phyloP scores from a whole-genome alignment of 1,284 basidiomycete species.

The Amylostereum areolatum region DNA sequence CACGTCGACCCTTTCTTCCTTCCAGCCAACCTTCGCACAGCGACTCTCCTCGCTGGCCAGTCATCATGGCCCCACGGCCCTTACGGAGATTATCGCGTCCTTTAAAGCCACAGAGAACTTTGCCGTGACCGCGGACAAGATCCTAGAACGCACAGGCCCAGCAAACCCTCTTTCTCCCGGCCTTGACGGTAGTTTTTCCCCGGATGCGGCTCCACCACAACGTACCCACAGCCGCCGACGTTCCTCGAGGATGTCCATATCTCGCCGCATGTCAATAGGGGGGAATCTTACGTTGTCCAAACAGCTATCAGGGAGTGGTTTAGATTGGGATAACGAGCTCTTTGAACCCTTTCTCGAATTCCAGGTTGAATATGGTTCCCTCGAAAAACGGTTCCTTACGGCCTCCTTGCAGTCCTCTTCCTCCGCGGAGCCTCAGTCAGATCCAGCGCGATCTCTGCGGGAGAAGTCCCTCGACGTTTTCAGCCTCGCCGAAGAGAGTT shows the following conservation, averaged over 20 bases:
- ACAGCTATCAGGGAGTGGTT: slow-evolving; percentile 29
- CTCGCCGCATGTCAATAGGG: slow-evolving; percentile 44
- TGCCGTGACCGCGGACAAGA: slow-evolving; percentile 60
- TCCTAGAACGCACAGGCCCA: slow-evolving; percentile 69
- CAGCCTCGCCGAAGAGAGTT: slow-evolving; percentile 72
- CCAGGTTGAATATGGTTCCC: slow-evolving; percentile 73
- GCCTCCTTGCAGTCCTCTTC: slow-evolving; percentile 43
- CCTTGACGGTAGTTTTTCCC: slow-evolving; percentile 9
- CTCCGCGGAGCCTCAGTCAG: slow-evolving; percentile 28
- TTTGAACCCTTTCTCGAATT: slow-evolving; percentile 91
- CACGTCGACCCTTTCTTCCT: slow-evolving; percentile 68
- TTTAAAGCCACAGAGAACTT: slow-evolving; percentile 80
- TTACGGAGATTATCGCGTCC: slow-evolving; percentile 65
- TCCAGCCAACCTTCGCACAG: slow-evolving; percentile 77
- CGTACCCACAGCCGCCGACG: slow-evolving; percentile 27
- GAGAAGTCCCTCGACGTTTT: slow-evolving; percentile 73
- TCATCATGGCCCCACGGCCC: slow-evolving; percentile 53
- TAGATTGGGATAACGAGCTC: slow-evolving; percentile 83
- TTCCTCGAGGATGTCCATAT: slow-evolving; percentile 69
- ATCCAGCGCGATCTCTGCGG: slow-evolving; percentile 61
- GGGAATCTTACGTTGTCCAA: slow-evolving; percentile 9
- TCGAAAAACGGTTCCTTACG: slow-evolving; percentile 69
- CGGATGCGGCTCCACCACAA: slow-evolving; percentile 17
- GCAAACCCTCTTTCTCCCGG: slow-evolving; percentile 24
- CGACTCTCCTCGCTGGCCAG: slow-evolving; percentile 65